A percentile compares a stretch with the other conserved stretches of the same genome.
Conservation (phyloP, 768 basidiomycete genomes). For the Phaffia tasmanica region DNA sequence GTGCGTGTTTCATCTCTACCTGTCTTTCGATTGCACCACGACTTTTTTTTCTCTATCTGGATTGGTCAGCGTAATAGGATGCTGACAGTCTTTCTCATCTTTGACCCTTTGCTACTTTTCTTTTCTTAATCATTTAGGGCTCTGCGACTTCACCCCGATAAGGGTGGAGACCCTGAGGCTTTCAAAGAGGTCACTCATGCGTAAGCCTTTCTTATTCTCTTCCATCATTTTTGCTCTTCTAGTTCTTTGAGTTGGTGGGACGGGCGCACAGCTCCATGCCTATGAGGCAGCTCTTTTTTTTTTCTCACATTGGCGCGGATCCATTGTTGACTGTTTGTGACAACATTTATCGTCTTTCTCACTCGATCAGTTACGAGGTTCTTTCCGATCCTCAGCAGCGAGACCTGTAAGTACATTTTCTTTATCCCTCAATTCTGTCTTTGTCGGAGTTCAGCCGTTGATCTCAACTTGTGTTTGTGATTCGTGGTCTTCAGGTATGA, state of each 20-base stretch:
- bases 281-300: conserved; percentile 12
- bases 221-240: conserved; percentile 1
- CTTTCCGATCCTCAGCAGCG: conserved; percentile 78
- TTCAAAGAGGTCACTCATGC: conserved; percentile 98
- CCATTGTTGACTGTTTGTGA: not conserved
- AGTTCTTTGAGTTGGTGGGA: not conserved
- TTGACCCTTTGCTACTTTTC: not conserved
- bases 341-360: too few species aligned
- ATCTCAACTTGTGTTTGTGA: not conserved
- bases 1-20: conserved; percentile 32
- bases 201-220: conserved; percentile 44
- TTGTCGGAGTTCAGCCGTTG: not conserved
- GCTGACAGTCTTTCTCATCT: conserved; percentile 1
- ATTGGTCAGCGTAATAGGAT: too few species aligned
- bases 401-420: conserved; percentile 38
- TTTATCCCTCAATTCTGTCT: not conserved
- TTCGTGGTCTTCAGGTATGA: conserved; percentile 49
- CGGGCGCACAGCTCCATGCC: not conserved
- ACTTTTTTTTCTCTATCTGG: conserved; percentile 1
- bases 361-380: conserved; percentile 63
- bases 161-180: conserved; percentile 87
- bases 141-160: conserved; percentile 76
- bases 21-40: not conserved
- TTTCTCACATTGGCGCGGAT: conserved; percentile 21
- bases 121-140: conserved; percentile 46